Evolutionary conservation across 2,329 filamentous ascomycete species (phyloP).

Genomic region (Biscogniauxia mediterranea): DNA sequence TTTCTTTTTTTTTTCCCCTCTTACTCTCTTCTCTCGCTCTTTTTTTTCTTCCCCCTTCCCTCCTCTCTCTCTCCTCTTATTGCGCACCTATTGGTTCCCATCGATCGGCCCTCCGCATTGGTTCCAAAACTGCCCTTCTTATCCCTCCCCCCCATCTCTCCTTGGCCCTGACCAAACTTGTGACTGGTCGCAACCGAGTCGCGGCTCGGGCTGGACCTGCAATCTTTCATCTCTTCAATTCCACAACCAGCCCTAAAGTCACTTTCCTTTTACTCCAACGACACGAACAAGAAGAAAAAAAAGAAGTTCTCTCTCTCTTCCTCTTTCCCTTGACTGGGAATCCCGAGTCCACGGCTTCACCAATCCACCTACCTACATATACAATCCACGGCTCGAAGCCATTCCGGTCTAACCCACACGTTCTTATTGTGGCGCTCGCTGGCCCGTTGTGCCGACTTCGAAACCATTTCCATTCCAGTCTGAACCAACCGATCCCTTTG

Average conservation of each 20-base stretch:
- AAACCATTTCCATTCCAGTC: constrained; percentile 8
- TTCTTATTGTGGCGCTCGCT: constrained; percentile 21
- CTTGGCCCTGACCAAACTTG: neutral
- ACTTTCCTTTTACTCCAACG: neutral
- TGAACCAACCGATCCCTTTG: constrained; percentile 3
- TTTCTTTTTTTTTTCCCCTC: neutral
- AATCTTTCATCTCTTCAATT: constrained; percentile 1
- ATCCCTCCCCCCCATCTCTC: neutral
- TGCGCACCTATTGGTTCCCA: neutral
- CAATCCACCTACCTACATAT: neutral
- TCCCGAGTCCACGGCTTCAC: constrained; percentile 15
- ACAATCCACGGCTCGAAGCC: constrained; percentile 12
- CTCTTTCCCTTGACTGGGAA: constrained; percentile 4
- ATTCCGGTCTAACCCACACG: constrained; percentile 18
- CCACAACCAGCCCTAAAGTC: neutral
- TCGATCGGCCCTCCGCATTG: neutral
- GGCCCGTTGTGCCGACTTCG: constrained; percentile 22
- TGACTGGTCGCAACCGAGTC: constrained; percentile 9
- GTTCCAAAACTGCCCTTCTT: neutral
- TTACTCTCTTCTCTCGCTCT: neutral
- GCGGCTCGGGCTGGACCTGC: constrained; percentile 4
- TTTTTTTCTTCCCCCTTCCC: neutral
- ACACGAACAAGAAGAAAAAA: neutral
- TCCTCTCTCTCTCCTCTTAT: neutral
- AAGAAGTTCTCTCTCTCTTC: constrained; percentile 14